Percentiles rank a stretch among this genome's conserved stretches.
phyloP scores from a whole-genome alignment of 306 rosid genomes.

The Quercus variabilis region DNA sequence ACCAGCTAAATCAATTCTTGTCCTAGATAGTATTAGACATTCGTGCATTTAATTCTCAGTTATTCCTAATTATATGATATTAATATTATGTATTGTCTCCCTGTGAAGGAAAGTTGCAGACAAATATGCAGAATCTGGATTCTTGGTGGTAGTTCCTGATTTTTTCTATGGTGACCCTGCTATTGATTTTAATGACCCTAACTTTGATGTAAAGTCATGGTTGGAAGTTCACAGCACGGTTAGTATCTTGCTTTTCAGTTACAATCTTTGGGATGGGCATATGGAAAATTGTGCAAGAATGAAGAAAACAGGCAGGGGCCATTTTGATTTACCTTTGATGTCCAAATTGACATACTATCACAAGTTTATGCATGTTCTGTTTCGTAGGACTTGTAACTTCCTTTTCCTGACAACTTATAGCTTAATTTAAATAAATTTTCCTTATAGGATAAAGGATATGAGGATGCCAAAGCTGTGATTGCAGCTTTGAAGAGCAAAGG shows the following conservation, averaged over 20 bases:
- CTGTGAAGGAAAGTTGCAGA: conserved; percentile 56
- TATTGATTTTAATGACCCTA: conserved; percentile 20
- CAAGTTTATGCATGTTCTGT: neutral
- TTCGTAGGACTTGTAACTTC: neutral
- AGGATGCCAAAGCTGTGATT: conserved; percentile 43
- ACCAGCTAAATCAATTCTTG: neutral
- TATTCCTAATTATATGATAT: neutral
- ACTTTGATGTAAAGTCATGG: conserved; percentile 28
- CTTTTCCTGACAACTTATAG: neutral
- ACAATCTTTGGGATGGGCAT: neutral
- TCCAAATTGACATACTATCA: neutral
- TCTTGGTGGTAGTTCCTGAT: conserved; percentile 66
- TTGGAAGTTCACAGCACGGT: conserved; percentile 38
- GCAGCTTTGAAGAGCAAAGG: conserved; percentile 54
- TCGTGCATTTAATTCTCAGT: neutral
- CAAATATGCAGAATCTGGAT: conserved; percentile 50
- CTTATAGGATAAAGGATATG: conserved; percentile 46
- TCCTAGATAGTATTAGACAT: neutral
- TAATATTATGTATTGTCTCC: conserved; percentile 8
- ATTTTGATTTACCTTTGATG: neutral
- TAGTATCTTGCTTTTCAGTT: conserved; percentile 9
- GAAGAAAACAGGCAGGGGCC: neutral
- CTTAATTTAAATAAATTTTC: neutral
- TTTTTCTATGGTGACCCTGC: conserved; percentile 42
- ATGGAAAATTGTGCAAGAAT: neutral